A percentile compares a stretch with the other conserved stretches of the same genome.
These are phyloP conservation scores for Amanita molliuscula DNA, from an alignment of 768 basidiomycete species.

Conservation along the genomic window DNA sequence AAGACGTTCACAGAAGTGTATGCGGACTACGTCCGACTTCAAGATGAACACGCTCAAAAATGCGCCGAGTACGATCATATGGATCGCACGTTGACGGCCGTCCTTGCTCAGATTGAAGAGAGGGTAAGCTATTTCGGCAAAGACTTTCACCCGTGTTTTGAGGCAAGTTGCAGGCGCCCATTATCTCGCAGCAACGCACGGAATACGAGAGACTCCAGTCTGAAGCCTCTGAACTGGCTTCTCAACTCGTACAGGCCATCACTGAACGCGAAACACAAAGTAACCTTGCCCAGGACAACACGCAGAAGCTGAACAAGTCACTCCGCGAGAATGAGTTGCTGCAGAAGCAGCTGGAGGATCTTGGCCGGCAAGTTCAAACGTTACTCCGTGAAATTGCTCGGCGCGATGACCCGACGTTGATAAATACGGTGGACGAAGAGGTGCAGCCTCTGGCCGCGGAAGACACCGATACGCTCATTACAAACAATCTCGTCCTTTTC, in stretches of 20 bases:
- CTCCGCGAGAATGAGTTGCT: conserved; percentile 57
- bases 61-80: conserved; percentile 78
- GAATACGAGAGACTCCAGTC: conserved; percentile 81
- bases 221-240: conserved; percentile 72
- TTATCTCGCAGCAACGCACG: conserved; percentile 78
- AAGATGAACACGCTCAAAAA: conserved; percentile 73
- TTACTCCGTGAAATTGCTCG: conserved; percentile 74
- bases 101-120: conserved; percentile 88
- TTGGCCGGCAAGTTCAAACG: conserved; percentile 74
- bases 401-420: conserved; percentile 76
- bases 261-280: conserved; percentile 64
- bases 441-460: conserved; percentile 33
- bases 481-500: conserved; percentile 84
- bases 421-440: conserved; percentile 45
- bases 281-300: conserved; percentile 41
- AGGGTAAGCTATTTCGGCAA: conserved; percentile 40
- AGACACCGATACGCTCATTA: conserved; percentile 73
- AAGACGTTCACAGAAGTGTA: conserved; percentile 95
- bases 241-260: conserved; percentile 68
- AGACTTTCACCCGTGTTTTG: neutral
- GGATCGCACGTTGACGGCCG: conserved; percentile 67
- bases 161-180: conserved; percentile 57
- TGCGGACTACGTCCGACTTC: conserved; percentile 77
- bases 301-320: conserved; percentile 51
- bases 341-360: conserved; percentile 69